Evolutionary conservation across 2,329 filamentous ascomycete species (phyloP).

Genomic region (Colletotrichum spinosum): DNA sequence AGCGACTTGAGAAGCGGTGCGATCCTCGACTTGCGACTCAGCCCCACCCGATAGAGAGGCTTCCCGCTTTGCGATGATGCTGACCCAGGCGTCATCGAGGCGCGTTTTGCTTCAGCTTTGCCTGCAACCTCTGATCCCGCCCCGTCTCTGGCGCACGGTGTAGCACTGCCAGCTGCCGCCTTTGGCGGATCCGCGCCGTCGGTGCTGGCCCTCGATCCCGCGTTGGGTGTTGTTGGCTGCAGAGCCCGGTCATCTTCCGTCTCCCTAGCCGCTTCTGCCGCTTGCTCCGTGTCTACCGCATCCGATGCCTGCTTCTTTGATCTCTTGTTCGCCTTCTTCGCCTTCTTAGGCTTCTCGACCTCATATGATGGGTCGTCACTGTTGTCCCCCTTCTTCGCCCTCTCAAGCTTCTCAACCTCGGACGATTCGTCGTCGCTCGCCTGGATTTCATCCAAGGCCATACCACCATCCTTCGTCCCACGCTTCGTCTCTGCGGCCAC

Average conservation of each 20-base stretch:
- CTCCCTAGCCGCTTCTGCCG: background rate
- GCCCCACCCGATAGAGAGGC: constrained; percentile 61
- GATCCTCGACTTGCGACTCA: constrained; percentile 63
- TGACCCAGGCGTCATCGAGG: constrained; percentile 15
- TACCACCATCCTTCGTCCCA: background rate
- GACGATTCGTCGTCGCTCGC: too few relatives aligned
- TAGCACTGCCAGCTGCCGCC: constrained; percentile 6
- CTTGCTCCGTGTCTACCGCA: background rate
- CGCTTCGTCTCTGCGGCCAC: background rate
- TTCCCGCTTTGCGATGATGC: constrained; percentile 44
- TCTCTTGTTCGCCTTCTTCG: constrained; percentile 5
- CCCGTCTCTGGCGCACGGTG: constrained; percentile 5
- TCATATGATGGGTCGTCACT: background rate
- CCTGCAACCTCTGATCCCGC: constrained; percentile 33
- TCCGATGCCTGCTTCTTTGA: background rate
- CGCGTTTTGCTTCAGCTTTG: constrained; percentile 32
- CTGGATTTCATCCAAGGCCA: background rate
- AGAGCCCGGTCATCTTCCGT: constrained; percentile 12
- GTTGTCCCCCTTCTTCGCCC: background rate
- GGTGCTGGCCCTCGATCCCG: constrained; percentile 7
- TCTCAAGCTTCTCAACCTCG: background rate
- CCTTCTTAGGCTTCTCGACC: constrained; percentile 1
- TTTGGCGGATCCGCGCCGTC: constrained; percentile 14
- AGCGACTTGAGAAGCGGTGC: constrained; percentile 63
- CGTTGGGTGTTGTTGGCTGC: constrained; percentile 26